These are phyloP conservation scores for Vigna trinervia DNA, from an alignment of 306 rosid genomes.

Conservation along the genomic window DNA sequence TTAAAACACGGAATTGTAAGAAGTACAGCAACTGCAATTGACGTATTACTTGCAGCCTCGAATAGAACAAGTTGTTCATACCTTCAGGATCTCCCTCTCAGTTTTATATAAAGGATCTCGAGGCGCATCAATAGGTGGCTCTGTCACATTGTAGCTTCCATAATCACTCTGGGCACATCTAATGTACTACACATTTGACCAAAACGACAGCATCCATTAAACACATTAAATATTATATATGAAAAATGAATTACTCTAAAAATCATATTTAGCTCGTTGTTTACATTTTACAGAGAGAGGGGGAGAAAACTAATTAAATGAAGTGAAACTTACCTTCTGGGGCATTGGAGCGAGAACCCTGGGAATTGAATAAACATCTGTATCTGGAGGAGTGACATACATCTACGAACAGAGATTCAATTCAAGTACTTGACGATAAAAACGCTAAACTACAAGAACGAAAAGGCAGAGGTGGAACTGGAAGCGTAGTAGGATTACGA, in stretches of 20 bases:
- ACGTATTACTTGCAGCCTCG: slow-evolving; percentile 19
- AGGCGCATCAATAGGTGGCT: slow-evolving; percentile 94
- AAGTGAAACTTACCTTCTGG: slow-evolving; percentile 62
- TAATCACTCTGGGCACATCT: slow-evolving; percentile 88
- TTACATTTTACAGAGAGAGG: neutral
- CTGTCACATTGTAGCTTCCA: slow-evolving; percentile 82
- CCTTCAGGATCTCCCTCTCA: slow-evolving; percentile 83
- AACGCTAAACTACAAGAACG: neutral
- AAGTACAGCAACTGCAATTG: slow-evolving; percentile 10
- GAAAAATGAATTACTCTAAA: neutral
- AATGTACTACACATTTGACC: slow-evolving; percentile 67
- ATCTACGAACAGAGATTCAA: slow-evolving; percentile 54
- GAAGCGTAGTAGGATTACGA: neutral
- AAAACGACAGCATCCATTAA: slow-evolving; percentile 12
- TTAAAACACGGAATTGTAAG: neutral
- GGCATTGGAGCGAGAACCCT: slow-evolving; percentile 96
- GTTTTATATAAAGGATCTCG: slow-evolving; percentile 90
- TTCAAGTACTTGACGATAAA: neutral
- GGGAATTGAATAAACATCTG: slow-evolving; percentile 90
- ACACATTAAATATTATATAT: neutral
- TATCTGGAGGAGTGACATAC: slow-evolving; percentile 98
- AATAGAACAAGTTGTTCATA: slow-evolving; percentile 39
- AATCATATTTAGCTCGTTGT: too few relatives aligned
- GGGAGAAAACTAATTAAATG: neutral
- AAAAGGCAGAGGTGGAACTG: neutral